These are phyloP conservation scores for Nannochloropsis oceanica DNA, from an alignment of 108 stramenopile genomes.

Conservation along the genomic window DNA sequence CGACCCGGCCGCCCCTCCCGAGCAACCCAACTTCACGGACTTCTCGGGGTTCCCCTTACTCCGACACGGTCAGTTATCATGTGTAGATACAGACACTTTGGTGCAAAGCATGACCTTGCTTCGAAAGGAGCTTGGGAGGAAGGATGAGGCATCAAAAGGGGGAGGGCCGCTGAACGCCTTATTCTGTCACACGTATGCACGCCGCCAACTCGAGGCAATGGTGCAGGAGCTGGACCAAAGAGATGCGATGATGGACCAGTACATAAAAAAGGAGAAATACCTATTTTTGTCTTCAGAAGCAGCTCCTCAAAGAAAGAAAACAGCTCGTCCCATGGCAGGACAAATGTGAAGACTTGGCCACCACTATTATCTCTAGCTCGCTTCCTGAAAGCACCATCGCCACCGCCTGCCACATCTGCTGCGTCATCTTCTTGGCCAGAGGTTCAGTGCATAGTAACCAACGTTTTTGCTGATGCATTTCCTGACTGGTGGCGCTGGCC, in stretches of 20 bases:
- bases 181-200: neutral
- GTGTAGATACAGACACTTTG: neutral
- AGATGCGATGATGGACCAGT: neutral
- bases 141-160: neutral
- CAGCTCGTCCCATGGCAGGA: too few species aligned
- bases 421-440: neutral
- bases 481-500: neutral
- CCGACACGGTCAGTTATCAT: neutral
- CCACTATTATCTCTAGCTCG: too few species aligned
- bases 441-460: neutral
- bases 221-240: neutral
- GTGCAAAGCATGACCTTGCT: neutral
- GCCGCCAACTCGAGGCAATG: neutral
- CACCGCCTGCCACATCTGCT: too few species aligned
- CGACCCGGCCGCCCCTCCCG: neutral
- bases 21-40: neutral
- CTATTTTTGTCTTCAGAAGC: too few species aligned
- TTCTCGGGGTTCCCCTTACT: neutral
- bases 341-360: too few species aligned
- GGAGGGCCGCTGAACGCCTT: neutral
- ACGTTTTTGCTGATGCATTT: neutral
- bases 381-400: too few species aligned
- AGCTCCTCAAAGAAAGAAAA: too few species aligned
- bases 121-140: neutral
- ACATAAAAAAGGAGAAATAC: neutral